These are phyloP conservation scores for Xylariaceae sp. DNA, from an alignment of 2,329 filamentous ascomycete species.

Conservation along the genomic window DNA sequence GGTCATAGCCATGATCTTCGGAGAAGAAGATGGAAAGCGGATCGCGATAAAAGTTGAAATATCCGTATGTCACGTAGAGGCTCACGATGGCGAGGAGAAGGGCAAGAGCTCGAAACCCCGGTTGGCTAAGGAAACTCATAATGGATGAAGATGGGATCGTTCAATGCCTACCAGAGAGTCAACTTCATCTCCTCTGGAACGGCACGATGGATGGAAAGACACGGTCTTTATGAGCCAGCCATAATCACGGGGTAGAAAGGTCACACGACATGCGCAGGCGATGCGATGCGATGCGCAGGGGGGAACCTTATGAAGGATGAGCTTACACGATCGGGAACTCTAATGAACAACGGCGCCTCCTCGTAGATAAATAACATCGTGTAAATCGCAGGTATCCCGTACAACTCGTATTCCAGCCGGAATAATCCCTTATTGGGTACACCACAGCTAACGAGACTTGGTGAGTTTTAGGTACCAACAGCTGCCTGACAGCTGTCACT, in stretches of 20 bases:
- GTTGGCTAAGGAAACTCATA: constrained; percentile 22
- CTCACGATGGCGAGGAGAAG: constrained; percentile 24
- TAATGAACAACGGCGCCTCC: too few species aligned
- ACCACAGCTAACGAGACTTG: too few species aligned
- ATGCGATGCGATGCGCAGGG: not conserved
- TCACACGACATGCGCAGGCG: not conserved
- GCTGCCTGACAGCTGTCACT: too few species aligned
- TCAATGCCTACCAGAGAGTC: not conserved
- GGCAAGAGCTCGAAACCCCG: constrained; percentile 26
- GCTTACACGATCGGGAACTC: too few species aligned
- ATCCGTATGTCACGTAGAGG: constrained; percentile 30
- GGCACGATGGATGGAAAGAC: not conserved
- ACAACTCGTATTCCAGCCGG: too few species aligned
- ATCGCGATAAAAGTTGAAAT: constrained; percentile 31
- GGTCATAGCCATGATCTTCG: constrained; percentile 30
- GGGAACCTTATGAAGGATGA: not conserved
- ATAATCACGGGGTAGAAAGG: not conserved
- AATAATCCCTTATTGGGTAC: too few species aligned
- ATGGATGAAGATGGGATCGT: not conserved
- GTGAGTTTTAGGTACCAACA: too few species aligned
- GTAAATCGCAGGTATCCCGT: too few species aligned
- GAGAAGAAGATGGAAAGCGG: constrained; percentile 33
- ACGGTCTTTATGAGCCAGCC: not conserved
- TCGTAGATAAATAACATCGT: too few species aligned
- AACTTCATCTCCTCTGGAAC: not conserved